Conservation (phyloP, 1,284 basidiomycete genomes). For the Phellopilus nigrolimitatus region DNA sequence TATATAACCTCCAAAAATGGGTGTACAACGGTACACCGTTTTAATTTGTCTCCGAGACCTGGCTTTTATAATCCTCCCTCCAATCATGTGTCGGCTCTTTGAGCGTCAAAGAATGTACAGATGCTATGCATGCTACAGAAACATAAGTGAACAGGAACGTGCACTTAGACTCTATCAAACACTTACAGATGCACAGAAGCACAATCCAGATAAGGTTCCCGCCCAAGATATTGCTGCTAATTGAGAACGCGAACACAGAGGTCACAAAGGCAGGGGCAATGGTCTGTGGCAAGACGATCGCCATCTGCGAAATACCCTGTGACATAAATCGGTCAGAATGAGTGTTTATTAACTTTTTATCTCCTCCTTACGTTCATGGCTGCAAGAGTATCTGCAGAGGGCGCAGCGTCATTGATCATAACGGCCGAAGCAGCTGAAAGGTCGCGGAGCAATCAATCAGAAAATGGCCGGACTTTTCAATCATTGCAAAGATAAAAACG, state of each 20-base stretch:
- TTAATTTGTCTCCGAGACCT: neutral
- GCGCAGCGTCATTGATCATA: slow-evolving; percentile 23
- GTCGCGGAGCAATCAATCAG: neutral
- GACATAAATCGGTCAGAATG: neutral
- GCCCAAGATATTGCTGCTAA: slow-evolving; percentile 12
- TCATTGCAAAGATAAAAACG: neutral
- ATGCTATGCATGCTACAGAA: slow-evolving; percentile 15
- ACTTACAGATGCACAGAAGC: slow-evolving; percentile 8
- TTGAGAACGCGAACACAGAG: slow-evolving; percentile 24
- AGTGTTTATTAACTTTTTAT: neutral
- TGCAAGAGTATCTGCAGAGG: slow-evolving; percentile 22
- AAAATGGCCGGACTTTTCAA: too few relatives aligned
- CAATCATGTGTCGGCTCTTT: slow-evolving; percentile 23
- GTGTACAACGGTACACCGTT: too few relatives aligned
- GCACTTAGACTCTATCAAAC: neutral
- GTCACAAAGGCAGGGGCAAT: slow-evolving; percentile 22
- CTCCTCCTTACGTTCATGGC: slow-evolving; percentile 19
- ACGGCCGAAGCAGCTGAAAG: slow-evolving; percentile 17
- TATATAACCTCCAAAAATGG: too few relatives aligned
- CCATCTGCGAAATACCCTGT: slow-evolving; percentile 21
- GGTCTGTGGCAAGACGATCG: slow-evolving; percentile 22
- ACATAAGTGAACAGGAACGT: neutral
- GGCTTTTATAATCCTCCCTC: slow-evolving; percentile 16
- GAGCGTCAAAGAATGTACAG: slow-evolving; percentile 21
- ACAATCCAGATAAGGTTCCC: slow-evolving; percentile 18